Base-by-base conservation (phyloP, 2,329 filamentous ascomycete species). In the Penicillium capsulatum region DNA sequence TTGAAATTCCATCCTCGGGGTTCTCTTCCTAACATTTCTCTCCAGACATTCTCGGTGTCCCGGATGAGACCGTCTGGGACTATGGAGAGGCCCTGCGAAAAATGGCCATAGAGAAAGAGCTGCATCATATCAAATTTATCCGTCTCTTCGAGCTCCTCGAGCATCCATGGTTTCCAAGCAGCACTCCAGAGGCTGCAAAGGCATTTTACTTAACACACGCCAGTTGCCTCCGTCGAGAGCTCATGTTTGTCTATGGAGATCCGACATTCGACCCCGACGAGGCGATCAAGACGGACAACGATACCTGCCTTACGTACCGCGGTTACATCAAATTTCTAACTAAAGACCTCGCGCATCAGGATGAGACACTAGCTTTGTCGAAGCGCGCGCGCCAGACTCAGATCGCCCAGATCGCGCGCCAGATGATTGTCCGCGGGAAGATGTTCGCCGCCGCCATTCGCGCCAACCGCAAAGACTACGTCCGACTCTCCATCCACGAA, bases 41-140 rank as follows among this genome's bases (percentile, higher is more conserved):
- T 2, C 2, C 7, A 58, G 68, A 71, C 45, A 53, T 72, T 0
- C 50, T 72, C 2, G 62, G 63, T 3, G 62, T 72, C 8, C 51
- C 67, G 0, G 69, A 71, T 32, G 57, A 61, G 2, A 62, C 57
- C 2, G 66, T 68, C 1, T 72, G 67, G 66, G 53, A 57, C 14
- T 70, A 69, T 38, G 63, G 65, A 9, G 55, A 66, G 36, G 48
- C 53, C 1, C 46, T 70, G 7, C 61, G 65, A 31, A 40, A 58
- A 9, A 65, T 69, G 54, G 61, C 64, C 1, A 36, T 49, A 1
- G 52, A 62, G 14, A 61, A 58, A 28, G 56, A 51, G 11, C 60
- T 61, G 19, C 47, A 48, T 7, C 51, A 61, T 36, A 50, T 68
- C 37, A 59, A 60, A 36, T 65, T 67, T 27, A 55, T 63, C 27